A percentile compares a stretch with the other conserved stretches of the same genome.
Conservation (phyloP, 345 rosid species). For the Camelina sativa region DNA sequence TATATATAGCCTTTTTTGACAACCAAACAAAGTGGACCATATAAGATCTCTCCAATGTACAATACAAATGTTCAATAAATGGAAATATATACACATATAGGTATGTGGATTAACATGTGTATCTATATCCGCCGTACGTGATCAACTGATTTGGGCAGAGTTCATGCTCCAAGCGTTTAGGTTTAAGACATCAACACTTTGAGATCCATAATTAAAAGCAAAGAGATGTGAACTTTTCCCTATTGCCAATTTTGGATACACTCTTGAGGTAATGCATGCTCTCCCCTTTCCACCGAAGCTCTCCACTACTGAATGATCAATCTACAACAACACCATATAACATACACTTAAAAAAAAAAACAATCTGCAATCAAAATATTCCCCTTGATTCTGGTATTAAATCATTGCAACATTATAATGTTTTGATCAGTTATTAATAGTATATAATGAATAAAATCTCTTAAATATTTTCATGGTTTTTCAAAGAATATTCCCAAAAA, state of each 20-base stretch:
- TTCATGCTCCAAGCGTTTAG: constrained; percentile 55
- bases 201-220: constrained; percentile 50
- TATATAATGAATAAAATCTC: too few species aligned
- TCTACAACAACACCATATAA: constrained; percentile 12
- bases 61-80: constrained; percentile 34
- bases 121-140: constrained; percentile 29
- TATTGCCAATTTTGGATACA: constrained; percentile 59
- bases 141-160: constrained; percentile 45
- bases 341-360: not conserved
- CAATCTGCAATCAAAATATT: not conserved
- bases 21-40: constrained; percentile 23
- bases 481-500: too few species aligned
- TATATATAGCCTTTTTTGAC: constrained; percentile 16
- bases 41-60: constrained; percentile 19
- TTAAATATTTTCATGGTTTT: too few species aligned
- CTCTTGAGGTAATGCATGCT: constrained; percentile 64
- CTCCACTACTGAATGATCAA: constrained; percentile 70
- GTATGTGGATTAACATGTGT: constrained; percentile 39
- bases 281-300: constrained; percentile 63
- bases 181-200: constrained; percentile 43
- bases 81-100: constrained; percentile 19
- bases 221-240: constrained; percentile 45
- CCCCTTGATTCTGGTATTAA: not conserved
- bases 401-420: not conserved
- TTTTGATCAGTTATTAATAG: too few species aligned